Evolutionary conservation across 1,284 basidiomycete genomes (phyloP).

Genomic region (Apiotrichum laibachii): DNA sequence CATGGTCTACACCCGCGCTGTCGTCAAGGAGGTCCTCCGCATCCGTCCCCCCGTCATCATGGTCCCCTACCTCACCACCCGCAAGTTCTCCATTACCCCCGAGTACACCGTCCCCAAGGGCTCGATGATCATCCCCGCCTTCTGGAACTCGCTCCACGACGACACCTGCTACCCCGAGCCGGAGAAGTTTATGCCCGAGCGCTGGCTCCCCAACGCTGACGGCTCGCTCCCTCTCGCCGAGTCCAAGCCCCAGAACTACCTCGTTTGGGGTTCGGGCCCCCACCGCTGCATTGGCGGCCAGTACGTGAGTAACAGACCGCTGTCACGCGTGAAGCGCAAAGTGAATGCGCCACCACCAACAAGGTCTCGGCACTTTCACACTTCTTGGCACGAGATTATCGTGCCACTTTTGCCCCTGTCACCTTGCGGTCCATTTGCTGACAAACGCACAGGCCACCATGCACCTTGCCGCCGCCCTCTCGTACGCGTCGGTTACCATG

Average conservation of each 20-base stretch:
- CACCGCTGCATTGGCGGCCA: constrained; percentile 13
- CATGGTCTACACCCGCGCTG: constrained; percentile 88
- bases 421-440: constrained; percentile 51
- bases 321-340: too few species aligned
- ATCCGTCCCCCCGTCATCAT: constrained; percentile 88
- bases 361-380: too few species aligned
- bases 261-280: constrained; percentile 53
- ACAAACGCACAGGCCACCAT: constrained; percentile 80
- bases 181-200: constrained; percentile 78
- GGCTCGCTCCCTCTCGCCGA: constrained; percentile 62
- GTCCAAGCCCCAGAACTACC: constrained; percentile 86
- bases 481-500: constrained; percentile 76
- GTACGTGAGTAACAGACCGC: neutral
- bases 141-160: constrained; percentile 93
- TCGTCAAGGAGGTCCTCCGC: constrained; percentile 88
- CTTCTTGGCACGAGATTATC: too few species aligned
- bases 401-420: too few species aligned
- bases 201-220: constrained; percentile 84
- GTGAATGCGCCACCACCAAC: too few species aligned
- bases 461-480: constrained; percentile 85
- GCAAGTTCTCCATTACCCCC: constrained; percentile 83
- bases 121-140: constrained; percentile 95
- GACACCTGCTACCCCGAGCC: constrained; percentile 83
- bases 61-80: constrained; percentile 91
- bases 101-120: constrained; percentile 88